These are phyloP conservation scores for Pholiota microspora DNA, from an alignment of 768 basidiomycete genomes.

Conservation along the genomic window DNA sequence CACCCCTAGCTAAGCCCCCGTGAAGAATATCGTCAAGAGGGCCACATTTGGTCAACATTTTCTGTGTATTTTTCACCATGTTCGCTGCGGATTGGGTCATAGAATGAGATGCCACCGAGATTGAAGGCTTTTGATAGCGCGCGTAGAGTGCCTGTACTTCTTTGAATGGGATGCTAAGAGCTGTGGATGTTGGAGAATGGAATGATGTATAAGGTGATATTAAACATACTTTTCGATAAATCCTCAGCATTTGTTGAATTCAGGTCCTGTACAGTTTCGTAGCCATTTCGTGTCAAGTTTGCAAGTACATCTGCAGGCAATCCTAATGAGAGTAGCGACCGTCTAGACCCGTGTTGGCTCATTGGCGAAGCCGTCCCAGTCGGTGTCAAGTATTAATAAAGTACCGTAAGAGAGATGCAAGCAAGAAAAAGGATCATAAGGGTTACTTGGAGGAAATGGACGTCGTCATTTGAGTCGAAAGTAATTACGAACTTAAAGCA, in stretches of 20 bases:
- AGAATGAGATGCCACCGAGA: constrained; percentile 21
- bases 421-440: too few species aligned
- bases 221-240: constrained; percentile 47
- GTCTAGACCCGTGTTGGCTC: constrained; percentile 14
- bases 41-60: constrained; percentile 40
- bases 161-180: constrained; percentile 44
- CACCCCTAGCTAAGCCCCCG: constrained; percentile 61
- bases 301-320: constrained; percentile 45
- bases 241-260: constrained; percentile 37
- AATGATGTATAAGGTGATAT: background rate
- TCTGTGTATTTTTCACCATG: constrained; percentile 25
- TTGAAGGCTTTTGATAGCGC: constrained; percentile 32
- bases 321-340: constrained; percentile 44
- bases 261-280: constrained; percentile 56
- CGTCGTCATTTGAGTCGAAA: too few species aligned
- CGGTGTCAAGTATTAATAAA: too few species aligned
- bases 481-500: too few species aligned
- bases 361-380: too few species aligned
- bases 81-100: constrained; percentile 60
- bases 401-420: too few species aligned
- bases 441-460: too few species aligned
- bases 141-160: constrained; percentile 47
- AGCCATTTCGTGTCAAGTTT: constrained; percentile 51
- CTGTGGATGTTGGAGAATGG: constrained; percentile 28
- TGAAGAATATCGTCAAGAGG: constrained; percentile 58